Conservation (phyloP, 2,329 filamentous ascomycete genomes). For the Hyphodiscus sp. region DNA sequence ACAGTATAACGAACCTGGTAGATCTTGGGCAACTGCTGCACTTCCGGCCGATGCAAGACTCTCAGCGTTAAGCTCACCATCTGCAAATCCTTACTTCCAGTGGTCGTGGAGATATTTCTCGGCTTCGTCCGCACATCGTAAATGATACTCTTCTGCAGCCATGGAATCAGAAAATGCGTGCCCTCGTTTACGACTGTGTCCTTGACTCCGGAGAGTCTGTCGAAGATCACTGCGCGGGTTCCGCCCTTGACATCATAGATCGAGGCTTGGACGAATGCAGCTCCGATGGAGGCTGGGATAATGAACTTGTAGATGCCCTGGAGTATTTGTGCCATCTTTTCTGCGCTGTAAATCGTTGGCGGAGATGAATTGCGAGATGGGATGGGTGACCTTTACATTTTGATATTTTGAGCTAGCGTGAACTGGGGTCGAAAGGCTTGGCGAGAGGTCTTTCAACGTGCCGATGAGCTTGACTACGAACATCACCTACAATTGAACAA, state of each 20-base stretch:
- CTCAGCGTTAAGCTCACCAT: constrained; percentile 98
- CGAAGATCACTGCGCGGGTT: constrained; percentile 94
- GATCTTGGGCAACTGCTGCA: constrained; percentile 89
- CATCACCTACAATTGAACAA: constrained; percentile 21
- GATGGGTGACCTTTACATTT: constrained; percentile 19
- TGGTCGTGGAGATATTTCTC: constrained; percentile 94
- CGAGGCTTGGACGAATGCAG: constrained; percentile 65
- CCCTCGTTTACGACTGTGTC: constrained; percentile 90
- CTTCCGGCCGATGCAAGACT: constrained; percentile 90
- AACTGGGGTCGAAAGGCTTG: constrained; percentile 16
- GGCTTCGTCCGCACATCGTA: constrained; percentile 98
- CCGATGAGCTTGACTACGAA: constrained; percentile 1
- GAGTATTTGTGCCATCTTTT: constrained; percentile 45
- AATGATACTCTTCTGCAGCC: constrained; percentile 89
- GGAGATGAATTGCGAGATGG: constrained; percentile 2
- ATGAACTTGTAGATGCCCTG: constrained; percentile 60
- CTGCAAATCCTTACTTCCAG: constrained; percentile 97
- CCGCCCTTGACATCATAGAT: constrained; percentile 98
- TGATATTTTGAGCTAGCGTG: constrained; percentile 22
- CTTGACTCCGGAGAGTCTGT: constrained; percentile 85
- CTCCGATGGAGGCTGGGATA: constrained; percentile 65
- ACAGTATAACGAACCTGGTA: constrained; percentile 68
- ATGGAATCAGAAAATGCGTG: constrained; percentile 92
- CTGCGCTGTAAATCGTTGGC: constrained; percentile 5
- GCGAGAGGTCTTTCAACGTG: constrained; percentile 14